Conservation (phyloP, 1,284 basidiomycete genomes). For the Xerocomus minutiporus region DNA sequence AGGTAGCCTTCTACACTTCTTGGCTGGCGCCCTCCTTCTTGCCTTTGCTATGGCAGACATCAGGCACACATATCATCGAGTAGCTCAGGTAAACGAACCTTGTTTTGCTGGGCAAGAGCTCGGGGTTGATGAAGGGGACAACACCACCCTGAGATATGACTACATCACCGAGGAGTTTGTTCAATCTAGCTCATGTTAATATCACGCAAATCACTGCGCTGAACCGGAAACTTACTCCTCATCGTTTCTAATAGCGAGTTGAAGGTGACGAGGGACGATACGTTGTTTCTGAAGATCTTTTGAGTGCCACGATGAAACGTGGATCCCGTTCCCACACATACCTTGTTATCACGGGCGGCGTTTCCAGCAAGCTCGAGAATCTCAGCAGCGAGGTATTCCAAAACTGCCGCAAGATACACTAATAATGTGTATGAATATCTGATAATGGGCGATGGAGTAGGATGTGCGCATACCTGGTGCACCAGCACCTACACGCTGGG, state of each 20-base stretch:
- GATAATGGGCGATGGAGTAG: not conserved
- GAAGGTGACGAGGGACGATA: constrained; percentile 87
- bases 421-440: not conserved
- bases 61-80: not conserved
- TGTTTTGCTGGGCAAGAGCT: constrained; percentile 49
- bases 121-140: constrained; percentile 61
- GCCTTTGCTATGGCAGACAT: constrained; percentile 27
- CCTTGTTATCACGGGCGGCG: constrained; percentile 78
- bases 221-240: constrained; percentile 58
- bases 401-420: constrained; percentile 78
- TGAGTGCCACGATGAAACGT: not conserved
- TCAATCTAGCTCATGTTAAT: constrained; percentile 41
- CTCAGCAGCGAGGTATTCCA: constrained; percentile 84
- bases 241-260: constrained; percentile 87
- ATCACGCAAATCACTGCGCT: not conserved
- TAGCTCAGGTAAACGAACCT: constrained; percentile 16
- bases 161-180: constrained; percentile 77
- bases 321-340: constrained; percentile 1
- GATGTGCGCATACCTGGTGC: constrained; percentile 59
- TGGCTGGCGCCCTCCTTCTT: constrained; percentile 34
- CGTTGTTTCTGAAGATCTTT: constrained; percentile 58
- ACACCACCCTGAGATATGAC: constrained; percentile 92
- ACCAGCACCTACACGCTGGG: constrained; percentile 74
- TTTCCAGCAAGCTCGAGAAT: constrained; percentile 89
- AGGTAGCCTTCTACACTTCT: constrained; percentile 24